These are phyloP conservation scores for Mucor saturninus DNA, from an alignment of 371 early-diverging fungal genomes.

Conservation along the genomic window DNA sequence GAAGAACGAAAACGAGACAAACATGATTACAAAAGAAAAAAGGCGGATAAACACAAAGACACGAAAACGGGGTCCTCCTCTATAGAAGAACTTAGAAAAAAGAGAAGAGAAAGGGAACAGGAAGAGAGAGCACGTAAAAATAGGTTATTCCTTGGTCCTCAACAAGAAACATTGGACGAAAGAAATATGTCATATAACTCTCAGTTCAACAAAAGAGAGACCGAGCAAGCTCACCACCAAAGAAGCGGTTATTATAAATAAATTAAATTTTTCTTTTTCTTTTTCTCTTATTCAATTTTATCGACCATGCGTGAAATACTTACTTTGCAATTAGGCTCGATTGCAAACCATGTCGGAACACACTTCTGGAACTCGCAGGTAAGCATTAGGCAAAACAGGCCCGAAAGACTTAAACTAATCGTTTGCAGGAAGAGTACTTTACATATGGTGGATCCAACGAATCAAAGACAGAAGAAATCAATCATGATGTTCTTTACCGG, in stretches of 20 bases:
- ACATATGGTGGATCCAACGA: constrained; percentile 32
- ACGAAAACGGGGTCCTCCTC: constrained; percentile 15
- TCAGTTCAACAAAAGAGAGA: constrained; percentile 31
- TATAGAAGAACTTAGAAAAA: constrained; percentile 46
- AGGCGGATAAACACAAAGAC: background rate
- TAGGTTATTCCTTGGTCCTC: constrained; percentile 27
- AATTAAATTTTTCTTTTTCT: background rate
- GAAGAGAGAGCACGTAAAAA: constrained; percentile 35
- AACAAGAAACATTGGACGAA: constrained; percentile 7
- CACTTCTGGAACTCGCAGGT: constrained; percentile 94
- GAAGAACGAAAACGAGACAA: constrained; percentile 3
- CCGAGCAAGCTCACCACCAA: constrained; percentile 22
- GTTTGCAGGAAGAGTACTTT: constrained; percentile 53
- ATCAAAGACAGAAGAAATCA: constrained; percentile 37
- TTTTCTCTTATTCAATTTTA: constrained; percentile 4
- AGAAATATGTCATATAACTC: constrained; percentile 27
- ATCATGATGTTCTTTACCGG: constrained; percentile 66
- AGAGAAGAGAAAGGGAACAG: constrained; percentile 45
- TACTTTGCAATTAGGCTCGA: constrained; percentile 87
- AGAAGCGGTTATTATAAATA: background rate
- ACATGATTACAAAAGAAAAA: constrained; percentile 4
- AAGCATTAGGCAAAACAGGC: background rate
- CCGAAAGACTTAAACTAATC: background rate
- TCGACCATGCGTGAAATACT: constrained; percentile 78
- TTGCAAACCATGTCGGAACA: constrained; percentile 86